These are phyloP conservation scores for Lantana camara DNA, from an alignment of 257 asterid species.

Conservation along the genomic window DNA sequence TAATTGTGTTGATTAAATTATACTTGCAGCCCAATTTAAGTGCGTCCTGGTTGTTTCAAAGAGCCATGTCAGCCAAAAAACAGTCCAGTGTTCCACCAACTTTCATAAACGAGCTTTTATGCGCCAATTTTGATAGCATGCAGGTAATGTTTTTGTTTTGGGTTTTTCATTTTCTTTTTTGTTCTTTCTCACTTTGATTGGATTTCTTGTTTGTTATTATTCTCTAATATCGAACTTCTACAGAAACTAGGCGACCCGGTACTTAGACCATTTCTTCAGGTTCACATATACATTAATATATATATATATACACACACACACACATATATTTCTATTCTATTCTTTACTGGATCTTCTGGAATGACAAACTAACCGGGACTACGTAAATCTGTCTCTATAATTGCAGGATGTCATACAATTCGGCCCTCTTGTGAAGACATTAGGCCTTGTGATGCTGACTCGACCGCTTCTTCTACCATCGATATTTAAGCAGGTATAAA, in stretches of 20 bases:
- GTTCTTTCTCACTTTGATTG: neutral
- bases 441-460: constrained; percentile 78
- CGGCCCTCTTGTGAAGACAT: constrained; percentile 86
- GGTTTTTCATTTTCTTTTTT: neutral
- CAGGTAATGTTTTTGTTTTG: constrained; percentile 46
- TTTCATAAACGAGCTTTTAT: constrained; percentile 82
- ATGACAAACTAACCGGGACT: constrained; percentile 14
- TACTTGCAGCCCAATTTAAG: constrained; percentile 83
- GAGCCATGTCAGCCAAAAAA: constrained; percentile 93
- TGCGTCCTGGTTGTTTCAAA: constrained; percentile 93
- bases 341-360: constrained; percentile 6
- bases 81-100: constrained; percentile 66
- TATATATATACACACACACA: too few relatives aligned
- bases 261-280: constrained; percentile 98
- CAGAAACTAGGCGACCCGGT: constrained; percentile 96
- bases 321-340: neutral
- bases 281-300: constrained; percentile 17
- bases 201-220: neutral
- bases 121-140: constrained; percentile 86
- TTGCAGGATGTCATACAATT: constrained; percentile 92
- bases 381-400: neutral
- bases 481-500: constrained; percentile 74
- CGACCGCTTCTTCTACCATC: constrained; percentile 78
- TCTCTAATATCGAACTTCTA: constrained; percentile 4
- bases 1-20: constrained; percentile 12